Percentiles rank a stretch among this genome's conserved stretches.
Evolutionary conservation across 2,329 filamentous ascomycete species (phyloP).

Genomic region (Plenodomus biglobosus): DNA sequence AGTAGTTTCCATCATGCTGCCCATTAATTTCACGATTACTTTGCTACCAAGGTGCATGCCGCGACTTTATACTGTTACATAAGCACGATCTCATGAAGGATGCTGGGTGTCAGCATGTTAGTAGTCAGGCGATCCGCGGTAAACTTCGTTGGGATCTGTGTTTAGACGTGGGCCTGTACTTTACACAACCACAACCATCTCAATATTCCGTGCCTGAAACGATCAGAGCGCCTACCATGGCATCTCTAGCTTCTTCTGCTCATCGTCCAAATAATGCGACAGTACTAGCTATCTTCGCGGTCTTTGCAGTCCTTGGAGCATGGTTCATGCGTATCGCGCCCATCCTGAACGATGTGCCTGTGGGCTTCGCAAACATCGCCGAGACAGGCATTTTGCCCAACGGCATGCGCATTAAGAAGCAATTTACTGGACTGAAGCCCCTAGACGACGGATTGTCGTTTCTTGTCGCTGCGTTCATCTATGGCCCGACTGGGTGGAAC

Average conservation of each 20-base stretch:
- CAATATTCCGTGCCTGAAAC: not conserved
- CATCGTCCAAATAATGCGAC: slow-evolving; percentile 13
- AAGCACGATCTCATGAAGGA: not conserved
- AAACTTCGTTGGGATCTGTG: not conserved
- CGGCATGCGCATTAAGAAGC: slow-evolving; percentile 14
- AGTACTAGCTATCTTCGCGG: slow-evolving; percentile 2
- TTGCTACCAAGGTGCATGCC: not conserved
- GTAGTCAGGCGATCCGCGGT: not conserved
- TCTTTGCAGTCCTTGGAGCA: slow-evolving; percentile 6
- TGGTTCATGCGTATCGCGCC: slow-evolving; percentile 17
- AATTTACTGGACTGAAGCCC: slow-evolving; percentile 12
- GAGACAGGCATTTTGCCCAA: slow-evolving; percentile 9
- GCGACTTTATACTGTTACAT: not conserved
- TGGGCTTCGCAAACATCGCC: slow-evolving; percentile 5
- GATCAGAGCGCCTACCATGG: slow-evolving; percentile 8
- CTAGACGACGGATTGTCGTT: slow-evolving; percentile 13
- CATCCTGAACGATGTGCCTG: slow-evolving; percentile 4
- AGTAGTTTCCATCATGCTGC: too few relatives aligned
- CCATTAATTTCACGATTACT: too few relatives aligned
- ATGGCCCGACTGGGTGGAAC: slow-evolving; percentile 12
- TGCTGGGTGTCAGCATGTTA: not conserved
- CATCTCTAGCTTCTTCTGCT: slow-evolving; percentile 1
- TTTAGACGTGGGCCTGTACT: not conserved
- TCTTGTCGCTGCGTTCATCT: slow-evolving; percentile 15
- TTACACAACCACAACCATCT: not conserved